Evolutionary conservation across 176 grass and related monocot genomes (phyloP).

Genomic region (Urochloa ruziziensis): DNA sequence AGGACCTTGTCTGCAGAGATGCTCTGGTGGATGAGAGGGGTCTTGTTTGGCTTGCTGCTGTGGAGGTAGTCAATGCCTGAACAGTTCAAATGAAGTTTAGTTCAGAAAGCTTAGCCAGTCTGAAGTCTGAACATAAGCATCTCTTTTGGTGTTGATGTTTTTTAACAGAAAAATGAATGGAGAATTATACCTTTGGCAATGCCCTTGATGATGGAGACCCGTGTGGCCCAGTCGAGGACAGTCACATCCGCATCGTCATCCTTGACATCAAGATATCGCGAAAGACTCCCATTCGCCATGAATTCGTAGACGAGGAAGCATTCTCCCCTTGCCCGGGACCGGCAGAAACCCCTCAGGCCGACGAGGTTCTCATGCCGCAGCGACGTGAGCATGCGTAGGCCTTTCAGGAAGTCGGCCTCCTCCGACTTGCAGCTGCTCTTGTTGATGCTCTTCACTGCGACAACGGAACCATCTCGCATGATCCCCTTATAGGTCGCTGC

Average conservation of each 20-base stretch:
- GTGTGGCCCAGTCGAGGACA: slow-evolving; percentile 58
- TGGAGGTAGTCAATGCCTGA: slow-evolving; percentile 77
- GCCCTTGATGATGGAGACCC: slow-evolving; percentile 77
- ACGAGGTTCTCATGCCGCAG: slow-evolving; percentile 82
- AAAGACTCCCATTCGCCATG: slow-evolving; percentile 64
- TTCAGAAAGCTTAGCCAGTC: too few relatives aligned
- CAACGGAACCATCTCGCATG: slow-evolving; percentile 54
- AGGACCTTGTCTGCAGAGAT: slow-evolving; percentile 73
- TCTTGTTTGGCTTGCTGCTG: slow-evolving; percentile 60
- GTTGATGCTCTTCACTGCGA: slow-evolving; percentile 72
- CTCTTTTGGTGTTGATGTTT: neutral
- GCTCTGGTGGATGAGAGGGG: slow-evolving; percentile 56
- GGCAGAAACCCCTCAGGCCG: slow-evolving; percentile 61
- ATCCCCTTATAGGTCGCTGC: slow-evolving; percentile 56
- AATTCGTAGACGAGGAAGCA: slow-evolving; percentile 81
- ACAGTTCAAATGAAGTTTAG: neutral
- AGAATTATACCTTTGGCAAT: slow-evolving; percentile 57
- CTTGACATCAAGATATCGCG: slow-evolving; percentile 58
- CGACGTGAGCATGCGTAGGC: slow-evolving; percentile 47
- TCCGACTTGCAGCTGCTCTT: slow-evolving; percentile 82
- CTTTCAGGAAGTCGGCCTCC: slow-evolving; percentile 69
- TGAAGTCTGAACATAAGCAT: neutral
- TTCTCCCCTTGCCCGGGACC: slow-evolving; percentile 65
- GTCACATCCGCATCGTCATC: neutral
- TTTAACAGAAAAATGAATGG: neutral